Base-by-base conservation (phyloP, 805 yeast genomes). In the Limtongia smithiae region DNA sequence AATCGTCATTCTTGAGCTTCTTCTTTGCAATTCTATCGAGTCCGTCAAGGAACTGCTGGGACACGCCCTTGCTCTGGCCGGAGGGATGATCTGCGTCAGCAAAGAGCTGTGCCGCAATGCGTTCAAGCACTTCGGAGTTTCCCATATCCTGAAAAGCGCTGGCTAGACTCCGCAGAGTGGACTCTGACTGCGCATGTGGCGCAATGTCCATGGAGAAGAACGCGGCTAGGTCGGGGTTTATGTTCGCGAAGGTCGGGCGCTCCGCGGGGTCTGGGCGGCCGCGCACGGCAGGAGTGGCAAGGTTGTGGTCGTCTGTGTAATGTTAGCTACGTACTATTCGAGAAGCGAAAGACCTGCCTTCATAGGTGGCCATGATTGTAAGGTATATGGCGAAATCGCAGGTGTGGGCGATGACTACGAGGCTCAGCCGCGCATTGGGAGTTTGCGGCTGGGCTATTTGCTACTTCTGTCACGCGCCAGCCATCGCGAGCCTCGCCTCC, bases 21-120 rank as follows among this genome's bases (percentile, higher is more conserved):
- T 68, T 71, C 30, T 73, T 69, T 1, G 78, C 69, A 0, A 90
- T 80, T 50, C 97, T 68, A 24, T 88, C 95, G 44, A 90, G 71
- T 0, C 83, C 71, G 62, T 89, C 97, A 4, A 91, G 68, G 60
- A 79, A 87, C 37, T 75, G 76, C 54, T 84, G 85, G 9, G 80
- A 70, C 3, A 87, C 85, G 0, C 93, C 91, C 22, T 46, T 47
- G 12, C 47, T 15, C 15, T 44, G 42, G 18, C 25, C 25, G 8
- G 58, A 50, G 12, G 45, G 45, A 41, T 51, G 41, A 22, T 28
- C 4, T 1, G 58, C 58, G 18, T 54, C 58, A 12, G 34, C 46
- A 15, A 51, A 41, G 1, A 54, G 45, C 44, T 54, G 58, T 3
- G 40, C 15, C 14, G 54, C 46, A 6, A 54, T 35, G n/a, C 31